Percentiles rank a stretch among this genome's conserved stretches.
phyloP scores from a whole-genome alignment of 768 basidiomycete genomes.

The Pleurotus cornucopiae region DNA sequence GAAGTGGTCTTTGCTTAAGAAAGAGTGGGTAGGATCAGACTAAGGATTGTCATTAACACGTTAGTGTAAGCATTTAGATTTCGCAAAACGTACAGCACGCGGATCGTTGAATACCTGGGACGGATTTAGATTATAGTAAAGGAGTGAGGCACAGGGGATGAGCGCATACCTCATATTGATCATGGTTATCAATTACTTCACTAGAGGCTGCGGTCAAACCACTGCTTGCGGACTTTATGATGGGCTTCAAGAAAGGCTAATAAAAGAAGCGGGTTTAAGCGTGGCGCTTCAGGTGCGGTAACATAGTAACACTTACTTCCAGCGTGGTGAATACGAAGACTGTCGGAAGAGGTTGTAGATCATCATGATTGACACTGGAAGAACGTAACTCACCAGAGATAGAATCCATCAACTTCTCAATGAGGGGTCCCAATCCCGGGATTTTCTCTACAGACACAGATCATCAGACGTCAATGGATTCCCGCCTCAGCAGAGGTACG shows the following conservation, averaged over 20 bases:
- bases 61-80: slow-evolving; percentile 3
- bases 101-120: slow-evolving; percentile 73
- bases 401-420: slow-evolving; percentile 77
- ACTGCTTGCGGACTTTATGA: slow-evolving; percentile 65
- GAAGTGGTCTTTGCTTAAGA: slow-evolving; percentile 87
- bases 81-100: slow-evolving; percentile 49
- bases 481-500: too few relatives aligned
- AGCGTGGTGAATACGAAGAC: slow-evolving; percentile 84
- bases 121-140: neutral
- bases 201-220: slow-evolving; percentile 61
- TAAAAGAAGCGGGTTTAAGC: neutral
- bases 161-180: slow-evolving; percentile 60
- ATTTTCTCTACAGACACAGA: slow-evolving; percentile 59
- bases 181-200: slow-evolving; percentile 74
- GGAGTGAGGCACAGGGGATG: neutral
- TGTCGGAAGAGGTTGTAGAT: slow-evolving; percentile 12
- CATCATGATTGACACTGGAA: neutral
- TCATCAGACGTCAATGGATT: neutral
- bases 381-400: slow-evolving; percentile 46
- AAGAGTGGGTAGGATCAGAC: slow-evolving; percentile 87
- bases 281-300: neutral
- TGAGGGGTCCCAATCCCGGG: slow-evolving; percentile 67
- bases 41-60: slow-evolving; percentile 20
- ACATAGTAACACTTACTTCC: slow-evolving; percentile 43
- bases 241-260: slow-evolving; percentile 76